Percentiles rank a stretch among this genome's conserved stretches.
Conservation (phyloP, 2,329 filamentous ascomycete species). For the Periglandula ipomoeae region DNA sequence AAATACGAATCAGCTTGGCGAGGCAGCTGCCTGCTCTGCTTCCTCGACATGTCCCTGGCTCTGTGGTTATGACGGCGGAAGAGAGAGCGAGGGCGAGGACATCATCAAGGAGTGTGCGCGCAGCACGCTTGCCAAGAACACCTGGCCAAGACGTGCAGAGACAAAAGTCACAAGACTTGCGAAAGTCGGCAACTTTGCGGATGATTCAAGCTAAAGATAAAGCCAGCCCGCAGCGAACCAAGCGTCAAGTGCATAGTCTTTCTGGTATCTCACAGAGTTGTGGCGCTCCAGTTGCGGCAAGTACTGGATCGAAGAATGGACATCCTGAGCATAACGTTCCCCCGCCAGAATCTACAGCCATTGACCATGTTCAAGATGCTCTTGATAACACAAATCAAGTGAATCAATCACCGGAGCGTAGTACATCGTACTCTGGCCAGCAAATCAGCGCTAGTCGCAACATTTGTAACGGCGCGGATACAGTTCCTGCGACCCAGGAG, state of each 20-base stretch:
- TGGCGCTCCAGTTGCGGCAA: neutral
- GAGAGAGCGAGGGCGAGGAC: slow-evolving; percentile 1
- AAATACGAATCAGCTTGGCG: neutral
- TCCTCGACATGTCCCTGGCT: slow-evolving; percentile 4
- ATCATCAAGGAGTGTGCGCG: neutral
- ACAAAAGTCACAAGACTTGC: neutral
- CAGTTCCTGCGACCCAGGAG: neutral
- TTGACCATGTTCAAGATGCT: no score
- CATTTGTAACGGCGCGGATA: no score
- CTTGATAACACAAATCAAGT: no score
- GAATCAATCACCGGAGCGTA: neutral
- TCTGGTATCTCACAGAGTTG: neutral
- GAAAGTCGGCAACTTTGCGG: neutral
- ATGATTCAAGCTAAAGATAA: neutral
- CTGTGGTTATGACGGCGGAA: slow-evolving; percentile 1
- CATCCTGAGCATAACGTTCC: neutral
- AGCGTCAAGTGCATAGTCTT: neutral
- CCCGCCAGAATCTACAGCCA: no score
- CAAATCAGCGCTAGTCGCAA: neutral
- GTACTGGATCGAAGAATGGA: neutral
- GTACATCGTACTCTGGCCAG: neutral
- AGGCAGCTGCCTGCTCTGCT: slow-evolving; percentile 5
- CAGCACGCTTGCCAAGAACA: neutral
- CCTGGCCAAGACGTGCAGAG: neutral
- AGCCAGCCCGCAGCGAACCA: neutral